Evolutionary conservation across 2,329 filamentous ascomycete genomes (phyloP).

Genomic region (Fusarium xylarioides): DNA sequence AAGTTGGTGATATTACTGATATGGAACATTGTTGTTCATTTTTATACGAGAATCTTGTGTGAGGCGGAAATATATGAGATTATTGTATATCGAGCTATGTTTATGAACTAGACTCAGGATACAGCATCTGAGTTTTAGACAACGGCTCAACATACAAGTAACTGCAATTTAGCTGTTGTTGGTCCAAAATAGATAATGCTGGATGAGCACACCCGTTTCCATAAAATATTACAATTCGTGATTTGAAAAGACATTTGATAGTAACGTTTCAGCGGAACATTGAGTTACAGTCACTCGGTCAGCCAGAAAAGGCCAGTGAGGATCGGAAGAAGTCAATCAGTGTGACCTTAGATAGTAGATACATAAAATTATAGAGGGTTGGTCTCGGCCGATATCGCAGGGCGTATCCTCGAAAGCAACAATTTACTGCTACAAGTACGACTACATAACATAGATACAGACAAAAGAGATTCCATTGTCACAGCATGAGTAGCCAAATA

Average conservation of each 20-base stretch:
- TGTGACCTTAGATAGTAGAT: neutral
- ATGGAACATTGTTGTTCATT: neutral
- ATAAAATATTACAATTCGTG: neutral
- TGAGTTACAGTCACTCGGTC: neutral
- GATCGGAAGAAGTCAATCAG: neutral
- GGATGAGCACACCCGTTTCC: neutral
- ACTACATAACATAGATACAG: neutral
- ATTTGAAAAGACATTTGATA: neutral
- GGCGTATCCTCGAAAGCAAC: neutral
- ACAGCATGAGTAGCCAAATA: neutral
- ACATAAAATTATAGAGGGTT: neutral
- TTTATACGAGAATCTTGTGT: neutral
- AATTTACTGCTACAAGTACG: neutral
- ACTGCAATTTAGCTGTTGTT: neutral
- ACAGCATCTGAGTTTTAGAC: neutral
- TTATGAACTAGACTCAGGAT: neutral
- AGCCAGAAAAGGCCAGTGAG: neutral
- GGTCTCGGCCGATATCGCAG: slow-evolving; percentile 17
- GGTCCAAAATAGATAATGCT: neutral
- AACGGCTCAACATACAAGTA: neutral
- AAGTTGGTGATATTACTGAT: neutral
- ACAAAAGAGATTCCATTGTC: neutral
- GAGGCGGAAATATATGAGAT: neutral
- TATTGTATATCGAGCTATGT: neutral
- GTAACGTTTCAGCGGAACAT: neutral